These are phyloP conservation scores for Salix viminalis DNA, from an alignment of 345 rosid species.

Conservation along the genomic window DNA sequence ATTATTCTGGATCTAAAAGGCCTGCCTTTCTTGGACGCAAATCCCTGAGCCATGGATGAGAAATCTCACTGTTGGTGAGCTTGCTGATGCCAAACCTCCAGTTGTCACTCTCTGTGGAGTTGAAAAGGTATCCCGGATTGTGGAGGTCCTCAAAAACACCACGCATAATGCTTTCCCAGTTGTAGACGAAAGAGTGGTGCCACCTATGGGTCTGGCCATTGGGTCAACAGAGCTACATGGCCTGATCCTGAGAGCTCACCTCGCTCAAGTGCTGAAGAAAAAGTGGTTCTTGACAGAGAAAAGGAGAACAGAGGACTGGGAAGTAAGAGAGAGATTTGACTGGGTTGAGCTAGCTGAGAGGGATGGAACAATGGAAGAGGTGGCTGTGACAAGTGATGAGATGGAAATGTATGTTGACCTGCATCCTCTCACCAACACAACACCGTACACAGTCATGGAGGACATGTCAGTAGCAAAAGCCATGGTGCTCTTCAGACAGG, in stretches of 20 bases:
- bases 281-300: conserved; percentile 77
- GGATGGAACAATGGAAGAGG: conserved; percentile 60
- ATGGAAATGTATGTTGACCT: conserved; percentile 86
- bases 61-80: conserved; percentile 75
- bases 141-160: conserved; percentile 69
- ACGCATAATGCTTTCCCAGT: conserved; percentile 75
- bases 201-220: conserved; percentile 35
- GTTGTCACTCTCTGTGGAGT: conserved; percentile 63
- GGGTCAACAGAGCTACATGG: conserved; percentile 60
- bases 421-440: conserved; percentile 85
- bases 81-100: conserved; percentile 69
- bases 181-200: conserved; percentile 43
- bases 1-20: conserved; percentile 81
- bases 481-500: conserved; percentile 70
- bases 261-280: conserved; percentile 61
- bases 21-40: conserved; percentile 85
- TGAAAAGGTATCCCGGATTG: conserved; percentile 71
- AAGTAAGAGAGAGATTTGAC: conserved; percentile 64
- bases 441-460: conserved; percentile 81
- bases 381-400: conserved; percentile 56
- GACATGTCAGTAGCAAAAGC: conserved; percentile 94
- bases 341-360: conserved; percentile 83
- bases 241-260: conserved; percentile 75
- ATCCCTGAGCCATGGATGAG: conserved; percentile 98
- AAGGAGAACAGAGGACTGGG: conserved; percentile 82